Conservation (phyloP, 805 yeast genomes). For the Saccharomycopsis microspora region DNA sequence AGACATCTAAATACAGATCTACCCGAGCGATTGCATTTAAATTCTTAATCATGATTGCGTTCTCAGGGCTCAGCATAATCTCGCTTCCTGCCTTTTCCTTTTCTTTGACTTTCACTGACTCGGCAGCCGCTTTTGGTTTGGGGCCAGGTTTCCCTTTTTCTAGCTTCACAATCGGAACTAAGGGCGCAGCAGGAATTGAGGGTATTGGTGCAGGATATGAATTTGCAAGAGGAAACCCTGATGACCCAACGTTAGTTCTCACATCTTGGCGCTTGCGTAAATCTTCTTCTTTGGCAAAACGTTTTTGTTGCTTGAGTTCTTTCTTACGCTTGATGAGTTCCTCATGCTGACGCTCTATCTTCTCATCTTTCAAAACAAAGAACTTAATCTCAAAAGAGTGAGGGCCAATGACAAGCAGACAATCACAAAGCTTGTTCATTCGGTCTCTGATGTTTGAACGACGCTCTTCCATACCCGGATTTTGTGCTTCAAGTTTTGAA, state of each 20-base stretch:
- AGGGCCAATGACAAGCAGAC: conserved; percentile 65
- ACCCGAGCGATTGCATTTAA: conserved; percentile 72
- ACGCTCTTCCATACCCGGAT: conserved; percentile 26
- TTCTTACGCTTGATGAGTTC: conserved; percentile 24
- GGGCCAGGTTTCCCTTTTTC: neutral
- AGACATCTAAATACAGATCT: conserved; percentile 51
- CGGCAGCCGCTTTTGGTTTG: conserved; percentile 20
- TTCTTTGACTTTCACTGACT: neutral
- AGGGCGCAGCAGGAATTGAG: neutral
- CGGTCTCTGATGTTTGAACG: conserved; percentile 58
- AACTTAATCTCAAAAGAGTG: conserved; percentile 69
- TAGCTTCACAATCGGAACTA: neutral
- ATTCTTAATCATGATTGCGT: conserved; percentile 75
- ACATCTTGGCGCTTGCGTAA: conserved; percentile 17
- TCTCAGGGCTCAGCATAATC: conserved; percentile 46
- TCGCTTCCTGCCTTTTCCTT: conserved; percentile 20
- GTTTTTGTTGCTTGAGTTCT: conserved; percentile 18
- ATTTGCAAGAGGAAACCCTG: no score
- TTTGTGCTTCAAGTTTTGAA: conserved; percentile 19
- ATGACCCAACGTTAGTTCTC: no score
- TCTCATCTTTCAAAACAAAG: conserved; percentile 78
- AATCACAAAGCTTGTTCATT: conserved; percentile 82
- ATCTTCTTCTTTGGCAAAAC: conserved; percentile 24
- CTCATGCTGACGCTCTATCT: conserved; percentile 39
- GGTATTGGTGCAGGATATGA: neutral